Conservation (phyloP, 352 stramenopile species). For the Phytophthora palmivora region DNA sequence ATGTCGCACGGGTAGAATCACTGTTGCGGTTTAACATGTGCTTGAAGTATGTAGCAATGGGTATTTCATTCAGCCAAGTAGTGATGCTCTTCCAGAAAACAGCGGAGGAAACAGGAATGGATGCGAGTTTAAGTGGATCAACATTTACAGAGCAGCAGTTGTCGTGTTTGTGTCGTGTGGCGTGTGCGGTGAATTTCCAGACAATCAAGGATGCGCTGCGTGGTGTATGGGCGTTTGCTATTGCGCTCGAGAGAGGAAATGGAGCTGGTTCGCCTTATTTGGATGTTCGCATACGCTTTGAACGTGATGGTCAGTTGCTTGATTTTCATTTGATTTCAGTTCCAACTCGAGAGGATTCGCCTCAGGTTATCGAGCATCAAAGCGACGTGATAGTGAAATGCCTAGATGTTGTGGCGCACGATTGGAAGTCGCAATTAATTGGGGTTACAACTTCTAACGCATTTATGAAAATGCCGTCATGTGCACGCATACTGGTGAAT, state of each 20-base stretch:
- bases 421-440: constrained; percentile 30
- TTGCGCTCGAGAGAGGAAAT: constrained; percentile 27
- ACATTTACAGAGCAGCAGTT: constrained; percentile 34
- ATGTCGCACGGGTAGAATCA: constrained; percentile 34
- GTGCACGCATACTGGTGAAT: constrained; percentile 15
- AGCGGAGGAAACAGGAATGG: constrained; percentile 35
- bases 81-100: constrained; percentile 33
- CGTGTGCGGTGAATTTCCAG: constrained; percentile 39
- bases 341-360: constrained; percentile 30
- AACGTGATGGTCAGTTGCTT: constrained; percentile 26
- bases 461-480: constrained; percentile 23
- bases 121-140: constrained; percentile 14
- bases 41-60: constrained; percentile 39
- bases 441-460: constrained; percentile 23
- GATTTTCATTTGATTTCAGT: constrained; percentile 40
- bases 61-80: constrained; percentile 35
- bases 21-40: constrained; percentile 41
- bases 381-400: constrained; percentile 29
- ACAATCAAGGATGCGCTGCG: constrained; percentile 35
- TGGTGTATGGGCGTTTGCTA: constrained; percentile 34
- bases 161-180: constrained; percentile 33
- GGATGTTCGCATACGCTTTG: constrained; percentile 36
- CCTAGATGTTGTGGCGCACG: constrained; percentile 29
- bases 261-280: constrained; percentile 28
- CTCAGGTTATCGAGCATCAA: constrained; percentile 27